These are phyloP conservation scores for Sisymbrium irio DNA, from an alignment of 345 rosid genomes.

Conservation along the genomic window DNA sequence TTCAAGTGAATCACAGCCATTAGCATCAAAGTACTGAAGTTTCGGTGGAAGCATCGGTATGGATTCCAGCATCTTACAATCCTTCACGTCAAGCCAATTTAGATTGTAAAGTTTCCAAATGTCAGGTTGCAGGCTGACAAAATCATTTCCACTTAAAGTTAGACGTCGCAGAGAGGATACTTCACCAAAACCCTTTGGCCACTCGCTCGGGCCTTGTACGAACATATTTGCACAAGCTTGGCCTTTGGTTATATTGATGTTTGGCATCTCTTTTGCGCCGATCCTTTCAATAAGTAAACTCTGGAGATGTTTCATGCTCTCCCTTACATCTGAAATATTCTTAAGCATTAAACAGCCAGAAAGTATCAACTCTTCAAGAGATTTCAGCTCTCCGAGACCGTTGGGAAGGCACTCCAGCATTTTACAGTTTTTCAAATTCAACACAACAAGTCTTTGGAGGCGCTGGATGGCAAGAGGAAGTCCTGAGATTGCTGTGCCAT, in stretches of 20 bases:
- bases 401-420: conserved; percentile 3
- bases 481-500: conserved; percentile 15
- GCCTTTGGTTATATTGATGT: neutral
- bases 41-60: conserved; percentile 10
- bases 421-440: conserved; percentile 5
- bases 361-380: neutral
- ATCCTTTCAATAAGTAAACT: neutral
- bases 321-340: neutral
- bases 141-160: neutral
- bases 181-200: neutral
- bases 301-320: conserved; percentile 5
- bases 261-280: conserved; percentile 11
- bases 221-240: neutral
- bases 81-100: neutral
- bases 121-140: neutral
- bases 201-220: neutral
- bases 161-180: neutral
- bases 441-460: neutral
- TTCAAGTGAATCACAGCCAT: conserved; percentile 4
- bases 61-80: neutral
- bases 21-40: conserved; percentile 8
- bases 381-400: neutral
- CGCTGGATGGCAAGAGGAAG: neutral
- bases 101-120: neutral
- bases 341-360: conserved; percentile 2